phyloP scores from a whole-genome alignment of 2,329 filamentous ascomycete genomes.

The Diaporthe amygdali region DNA sequence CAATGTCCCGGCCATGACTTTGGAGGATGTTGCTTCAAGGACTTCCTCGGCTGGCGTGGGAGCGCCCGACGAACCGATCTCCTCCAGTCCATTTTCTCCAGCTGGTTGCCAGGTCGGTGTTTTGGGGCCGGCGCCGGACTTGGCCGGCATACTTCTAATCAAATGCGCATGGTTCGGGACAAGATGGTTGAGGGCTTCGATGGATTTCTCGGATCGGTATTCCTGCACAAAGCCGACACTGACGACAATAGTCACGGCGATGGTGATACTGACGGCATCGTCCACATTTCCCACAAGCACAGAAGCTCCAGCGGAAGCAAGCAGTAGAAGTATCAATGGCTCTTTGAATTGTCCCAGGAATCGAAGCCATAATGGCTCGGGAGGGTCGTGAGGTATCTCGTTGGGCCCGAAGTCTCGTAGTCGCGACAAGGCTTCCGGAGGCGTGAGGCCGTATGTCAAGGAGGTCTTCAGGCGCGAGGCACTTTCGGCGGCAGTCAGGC shows the following conservation, averaged over 20 bases:
- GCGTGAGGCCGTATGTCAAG: slow-evolving; percentile 79
- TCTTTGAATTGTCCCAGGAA: slow-evolving; percentile 98
- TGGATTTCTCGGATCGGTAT: slow-evolving; percentile 95
- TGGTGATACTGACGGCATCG: slow-evolving; percentile 92
- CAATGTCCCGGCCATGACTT: slow-evolving; percentile 84
- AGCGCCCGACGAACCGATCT: slow-evolving; percentile 55
- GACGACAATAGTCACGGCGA: slow-evolving; percentile 96
- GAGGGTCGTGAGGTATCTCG: slow-evolving; percentile 91
- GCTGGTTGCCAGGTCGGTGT: slow-evolving; percentile 55
- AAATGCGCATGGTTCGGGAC: slow-evolving; percentile 96
- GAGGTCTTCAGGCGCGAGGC: slow-evolving; percentile 82
- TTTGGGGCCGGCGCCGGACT: slow-evolving; percentile 37
- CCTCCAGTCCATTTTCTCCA: slow-evolving; percentile 29
- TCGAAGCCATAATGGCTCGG: slow-evolving; percentile 92
- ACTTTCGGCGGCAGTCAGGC: slow-evolving; percentile 78
- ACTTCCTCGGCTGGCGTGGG: slow-evolving; percentile 66
- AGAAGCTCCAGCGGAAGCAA: slow-evolving; percentile 87
- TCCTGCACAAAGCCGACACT: slow-evolving; percentile 96
- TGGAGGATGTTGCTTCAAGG: slow-evolving; percentile 76
- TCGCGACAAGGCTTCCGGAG: slow-evolving; percentile 79
- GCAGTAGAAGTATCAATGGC: slow-evolving; percentile 88
- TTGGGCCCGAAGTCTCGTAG: slow-evolving; percentile 86
- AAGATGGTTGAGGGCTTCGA: slow-evolving; percentile 91
- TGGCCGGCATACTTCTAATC: slow-evolving; percentile 66
- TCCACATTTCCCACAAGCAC: slow-evolving; percentile 92